Evolutionary conservation across 768 basidiomycete species (phyloP).

Genomic region (Xanthoconium stramineum): DNA sequence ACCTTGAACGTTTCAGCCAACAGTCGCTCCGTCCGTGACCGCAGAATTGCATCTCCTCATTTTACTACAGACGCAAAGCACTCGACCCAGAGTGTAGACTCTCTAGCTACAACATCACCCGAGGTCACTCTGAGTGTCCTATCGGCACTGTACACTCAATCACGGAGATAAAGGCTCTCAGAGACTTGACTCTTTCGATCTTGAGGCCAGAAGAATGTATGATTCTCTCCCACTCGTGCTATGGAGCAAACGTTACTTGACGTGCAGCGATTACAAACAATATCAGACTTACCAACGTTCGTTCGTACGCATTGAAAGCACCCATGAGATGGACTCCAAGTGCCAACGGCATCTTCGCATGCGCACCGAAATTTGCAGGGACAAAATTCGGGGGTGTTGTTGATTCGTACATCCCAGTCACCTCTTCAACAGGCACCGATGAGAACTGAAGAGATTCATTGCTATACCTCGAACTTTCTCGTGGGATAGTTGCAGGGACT

Average conservation of each 20-base stretch:
- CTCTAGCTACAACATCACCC: too few relatives aligned
- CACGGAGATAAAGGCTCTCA: constrained; percentile 1
- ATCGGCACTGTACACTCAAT: background rate
- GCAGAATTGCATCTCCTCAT: too few relatives aligned
- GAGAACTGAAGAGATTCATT: background rate
- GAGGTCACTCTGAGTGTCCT: too few relatives aligned
- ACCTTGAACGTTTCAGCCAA: too few relatives aligned
- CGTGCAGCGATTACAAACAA: background rate
- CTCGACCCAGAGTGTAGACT: too few relatives aligned
- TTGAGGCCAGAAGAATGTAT: background rate
- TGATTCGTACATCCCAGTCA: background rate
- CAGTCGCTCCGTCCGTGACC: too few relatives aligned
- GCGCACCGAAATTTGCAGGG: background rate
- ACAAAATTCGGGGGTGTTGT: background rate
- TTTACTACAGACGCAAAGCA: too few relatives aligned
- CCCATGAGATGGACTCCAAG: background rate
- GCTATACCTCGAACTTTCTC: background rate
- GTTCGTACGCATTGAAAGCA: background rate
- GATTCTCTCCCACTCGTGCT: background rate
- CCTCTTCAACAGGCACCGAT: background rate
- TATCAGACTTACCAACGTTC: background rate
- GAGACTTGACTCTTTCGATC: background rate
- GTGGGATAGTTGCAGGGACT: background rate
- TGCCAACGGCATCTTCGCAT: constrained; percentile 1
- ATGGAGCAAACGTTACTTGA: background rate